Evolutionary conservation across 129 eudicot species (phyloP).

Genomic region (Arctium lappa): DNA sequence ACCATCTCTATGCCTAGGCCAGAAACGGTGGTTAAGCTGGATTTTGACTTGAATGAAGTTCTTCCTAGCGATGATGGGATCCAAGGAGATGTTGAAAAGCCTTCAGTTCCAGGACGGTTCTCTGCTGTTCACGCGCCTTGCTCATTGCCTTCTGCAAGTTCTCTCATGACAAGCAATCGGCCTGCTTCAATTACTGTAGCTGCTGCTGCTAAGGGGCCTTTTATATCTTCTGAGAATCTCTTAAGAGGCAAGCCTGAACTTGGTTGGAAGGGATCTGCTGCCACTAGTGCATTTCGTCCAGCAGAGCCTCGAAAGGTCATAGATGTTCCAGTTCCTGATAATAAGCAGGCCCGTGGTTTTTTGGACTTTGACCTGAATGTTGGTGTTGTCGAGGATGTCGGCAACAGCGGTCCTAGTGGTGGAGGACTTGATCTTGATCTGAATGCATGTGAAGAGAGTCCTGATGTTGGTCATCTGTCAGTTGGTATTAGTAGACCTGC

Average conservation of each 20-base stretch:
- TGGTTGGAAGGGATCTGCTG: constrained; percentile 98
- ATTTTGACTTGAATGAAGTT: constrained; percentile 84
- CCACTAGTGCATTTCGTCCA: constrained; percentile 98
- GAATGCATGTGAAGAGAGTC: constrained; percentile 60
- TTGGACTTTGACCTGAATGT: constrained; percentile 67
- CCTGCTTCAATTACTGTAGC: constrained; percentile 74
- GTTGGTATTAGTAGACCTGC: constrained; percentile 24
- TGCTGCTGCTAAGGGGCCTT: constrained; percentile 84
- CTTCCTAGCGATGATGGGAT: constrained; percentile 60
- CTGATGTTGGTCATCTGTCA: constrained; percentile 47
- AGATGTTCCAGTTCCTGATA: constrained; percentile 38
- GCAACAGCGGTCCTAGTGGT: constrained; percentile 19
- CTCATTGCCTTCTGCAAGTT: neutral
- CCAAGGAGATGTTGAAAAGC: constrained; percentile 39
- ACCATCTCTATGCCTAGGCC: constrained; percentile 30
- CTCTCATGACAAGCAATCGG: constrained; percentile 16
- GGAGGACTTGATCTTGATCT: constrained; percentile 68
- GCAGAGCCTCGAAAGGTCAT: constrained; percentile 78
- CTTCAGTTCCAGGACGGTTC: constrained; percentile 7
- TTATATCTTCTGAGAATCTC: constrained; percentile 69
- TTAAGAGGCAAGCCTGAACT: constrained; percentile 61
- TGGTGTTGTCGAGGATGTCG: constrained; percentile 47
- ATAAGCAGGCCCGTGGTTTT: constrained; percentile 29
- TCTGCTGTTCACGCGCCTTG: constrained; percentile 27
- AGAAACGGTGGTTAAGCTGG: constrained; percentile 41